A percentile compares a stretch with the other conserved stretches of the same genome.
These are phyloP conservation scores for Trichoderma asperellum DNA, from an alignment of 2,329 filamentous ascomycete species.

Conservation along the genomic window DNA sequence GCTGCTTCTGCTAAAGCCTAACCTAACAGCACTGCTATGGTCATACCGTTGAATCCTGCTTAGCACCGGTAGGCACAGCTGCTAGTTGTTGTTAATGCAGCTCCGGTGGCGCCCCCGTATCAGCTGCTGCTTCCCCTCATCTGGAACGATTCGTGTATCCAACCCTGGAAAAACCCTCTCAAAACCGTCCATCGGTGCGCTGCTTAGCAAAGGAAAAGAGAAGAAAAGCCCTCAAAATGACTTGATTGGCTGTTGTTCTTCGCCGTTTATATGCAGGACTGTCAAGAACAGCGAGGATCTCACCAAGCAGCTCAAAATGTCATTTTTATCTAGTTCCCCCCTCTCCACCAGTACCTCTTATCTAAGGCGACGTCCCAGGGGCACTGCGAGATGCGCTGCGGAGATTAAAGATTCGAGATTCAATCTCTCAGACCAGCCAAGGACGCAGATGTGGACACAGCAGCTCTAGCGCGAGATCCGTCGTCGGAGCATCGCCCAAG, in stretches of 20 bases:
- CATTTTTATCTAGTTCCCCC: background rate
- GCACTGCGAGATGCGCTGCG: background rate
- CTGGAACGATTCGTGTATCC: background rate
- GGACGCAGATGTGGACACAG: background rate
- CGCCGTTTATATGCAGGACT: background rate
- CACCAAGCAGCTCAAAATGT: background rate
- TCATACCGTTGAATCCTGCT: background rate
- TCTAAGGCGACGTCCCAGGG: background rate
- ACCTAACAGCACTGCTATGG: background rate
- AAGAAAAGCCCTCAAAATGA: no score
- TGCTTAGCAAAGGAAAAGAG: no score
- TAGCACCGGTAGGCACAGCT: background rate
- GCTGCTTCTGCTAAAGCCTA: background rate
- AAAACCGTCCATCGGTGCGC: background rate
- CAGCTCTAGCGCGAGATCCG: background rate
- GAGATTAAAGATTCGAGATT: background rate
- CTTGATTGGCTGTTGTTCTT: background rate
- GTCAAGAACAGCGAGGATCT: background rate
- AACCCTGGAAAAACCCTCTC: background rate
- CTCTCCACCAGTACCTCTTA: background rate
- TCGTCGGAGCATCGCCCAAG: conserved; percentile 2
- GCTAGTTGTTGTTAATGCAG: background rate
- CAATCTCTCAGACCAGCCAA: background rate
- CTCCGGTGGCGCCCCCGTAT: background rate
- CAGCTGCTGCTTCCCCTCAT: background rate